Conservation (phyloP, 129 eudicot species). For the Artemisia tridentata region DNA sequence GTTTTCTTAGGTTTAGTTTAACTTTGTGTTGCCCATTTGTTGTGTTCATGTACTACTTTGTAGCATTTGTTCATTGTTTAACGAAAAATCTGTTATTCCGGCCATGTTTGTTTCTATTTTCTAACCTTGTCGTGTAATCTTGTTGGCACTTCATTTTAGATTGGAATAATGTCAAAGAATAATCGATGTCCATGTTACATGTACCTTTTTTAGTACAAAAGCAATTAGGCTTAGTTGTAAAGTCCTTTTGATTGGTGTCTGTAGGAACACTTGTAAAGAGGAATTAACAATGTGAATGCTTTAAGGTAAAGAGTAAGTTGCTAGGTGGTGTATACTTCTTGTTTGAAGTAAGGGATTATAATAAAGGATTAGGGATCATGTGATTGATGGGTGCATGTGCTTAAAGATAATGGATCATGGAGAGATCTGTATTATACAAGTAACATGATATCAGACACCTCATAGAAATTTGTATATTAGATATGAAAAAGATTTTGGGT, state of each 20-base stretch:
- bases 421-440: conserved; percentile 38
- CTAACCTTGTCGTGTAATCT: background rate
- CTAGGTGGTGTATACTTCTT: conserved; percentile 15
- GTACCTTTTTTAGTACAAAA: conserved; percentile 19
- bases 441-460: conserved; percentile 41
- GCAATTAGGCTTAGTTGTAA: conserved; percentile 11
- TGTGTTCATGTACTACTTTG: conserved; percentile 2
- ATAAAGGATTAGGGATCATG: conserved; percentile 33
- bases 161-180: background rate
- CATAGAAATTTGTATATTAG: conserved; percentile 15
- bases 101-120: conserved; percentile 1
- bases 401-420: conserved; percentile 41
- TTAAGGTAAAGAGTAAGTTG: conserved; percentile 28
- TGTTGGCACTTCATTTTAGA: background rate
- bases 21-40: conserved; percentile 19
- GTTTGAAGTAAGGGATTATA: conserved; percentile 18
- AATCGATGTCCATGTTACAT: conserved; percentile 7
- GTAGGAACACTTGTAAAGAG: conserved; percentile 1
- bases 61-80: conserved; percentile 33
- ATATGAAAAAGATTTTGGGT: conserved; percentile 21
- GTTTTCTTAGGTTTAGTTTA: conserved; percentile 20
- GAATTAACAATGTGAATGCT: conserved; percentile 23
- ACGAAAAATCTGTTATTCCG: background rate
- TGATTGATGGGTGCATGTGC: conserved; percentile 39
- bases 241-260: conserved; percentile 3